phyloP scores from a whole-genome alignment of 2,329 filamentous ascomycete species.

The Coleophoma eucalyptorum region DNA sequence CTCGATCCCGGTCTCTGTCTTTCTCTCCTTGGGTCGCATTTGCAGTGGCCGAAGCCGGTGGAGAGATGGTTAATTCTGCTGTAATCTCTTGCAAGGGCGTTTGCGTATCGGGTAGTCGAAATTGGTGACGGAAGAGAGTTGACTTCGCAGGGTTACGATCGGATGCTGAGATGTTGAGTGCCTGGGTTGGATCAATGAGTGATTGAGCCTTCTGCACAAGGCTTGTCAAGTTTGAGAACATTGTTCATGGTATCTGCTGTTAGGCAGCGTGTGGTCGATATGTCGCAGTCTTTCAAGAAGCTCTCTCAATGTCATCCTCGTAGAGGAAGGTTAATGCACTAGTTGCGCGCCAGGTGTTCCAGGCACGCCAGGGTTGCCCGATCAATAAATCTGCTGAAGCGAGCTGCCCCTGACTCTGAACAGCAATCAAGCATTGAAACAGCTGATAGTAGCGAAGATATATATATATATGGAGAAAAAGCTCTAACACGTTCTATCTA shows the following conservation, averaged over 20 bases:
- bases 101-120: constrained; percentile 88
- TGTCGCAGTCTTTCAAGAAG: no score
- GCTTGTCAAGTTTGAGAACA: constrained; percentile 63
- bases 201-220: constrained; percentile 95
- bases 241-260: constrained; percentile 30
- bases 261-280: neutral
- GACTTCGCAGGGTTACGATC: constrained; percentile 87
- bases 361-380: no score
- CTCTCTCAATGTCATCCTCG: no score
- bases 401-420: no score
- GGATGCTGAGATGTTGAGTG: constrained; percentile 66
- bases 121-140: constrained; percentile 91
- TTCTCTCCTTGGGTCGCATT: constrained; percentile 69
- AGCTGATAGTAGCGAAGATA: no score
- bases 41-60: constrained; percentile 37
- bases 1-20: constrained; percentile 55
- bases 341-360: no score
- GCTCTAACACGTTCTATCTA: no score
- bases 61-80: constrained; percentile 86
- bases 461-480: no score
- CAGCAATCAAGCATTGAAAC: no score
- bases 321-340: no score
- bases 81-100: constrained; percentile 94
- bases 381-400: no score
- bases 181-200: constrained; percentile 85